These are phyloP conservation scores for Colletotrichum eleusines DNA, from an alignment of 2,329 filamentous ascomycete species.

Conservation along the genomic window DNA sequence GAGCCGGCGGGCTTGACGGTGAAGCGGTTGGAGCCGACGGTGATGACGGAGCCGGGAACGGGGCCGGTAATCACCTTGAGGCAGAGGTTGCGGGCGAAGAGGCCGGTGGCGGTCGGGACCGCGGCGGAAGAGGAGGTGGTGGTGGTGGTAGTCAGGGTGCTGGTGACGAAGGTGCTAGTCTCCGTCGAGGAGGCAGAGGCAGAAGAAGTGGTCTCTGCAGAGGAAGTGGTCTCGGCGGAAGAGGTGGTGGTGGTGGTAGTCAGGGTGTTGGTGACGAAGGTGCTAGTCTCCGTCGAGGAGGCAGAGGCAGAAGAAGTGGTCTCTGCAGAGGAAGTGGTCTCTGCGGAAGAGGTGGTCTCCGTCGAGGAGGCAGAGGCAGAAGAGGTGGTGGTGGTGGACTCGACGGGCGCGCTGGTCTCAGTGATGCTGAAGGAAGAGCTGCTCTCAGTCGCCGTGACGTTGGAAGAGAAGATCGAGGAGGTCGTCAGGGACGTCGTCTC, in stretches of 20 bases:
- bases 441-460: conserved; percentile 11
- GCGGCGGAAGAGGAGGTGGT: conserved; percentile 9
- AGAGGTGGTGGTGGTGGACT: conserved; percentile 7
- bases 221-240: not conserved
- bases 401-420: no score
- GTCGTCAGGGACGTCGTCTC: no score
- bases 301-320: not conserved
- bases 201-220: no score
- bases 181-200: not conserved
- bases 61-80: conserved; percentile 20
- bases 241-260: not conserved
- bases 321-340: not conserved
- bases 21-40: conserved; percentile 29
- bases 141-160: not conserved
- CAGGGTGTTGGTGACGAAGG: not conserved
- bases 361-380: no score
- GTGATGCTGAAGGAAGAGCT: no score
- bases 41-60: not conserved
- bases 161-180: not conserved
- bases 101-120: conserved; percentile 6
- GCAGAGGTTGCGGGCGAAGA: conserved; percentile 35
- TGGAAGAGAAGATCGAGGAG: conserved; percentile 7
- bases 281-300: not conserved
- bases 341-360: no score
- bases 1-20: not conserved